A percentile compares a stretch with the other conserved stretches of the same genome.
Evolutionary conservation across 805 yeast species (phyloP).

Genomic region (Torulaspora quercuum): DNA sequence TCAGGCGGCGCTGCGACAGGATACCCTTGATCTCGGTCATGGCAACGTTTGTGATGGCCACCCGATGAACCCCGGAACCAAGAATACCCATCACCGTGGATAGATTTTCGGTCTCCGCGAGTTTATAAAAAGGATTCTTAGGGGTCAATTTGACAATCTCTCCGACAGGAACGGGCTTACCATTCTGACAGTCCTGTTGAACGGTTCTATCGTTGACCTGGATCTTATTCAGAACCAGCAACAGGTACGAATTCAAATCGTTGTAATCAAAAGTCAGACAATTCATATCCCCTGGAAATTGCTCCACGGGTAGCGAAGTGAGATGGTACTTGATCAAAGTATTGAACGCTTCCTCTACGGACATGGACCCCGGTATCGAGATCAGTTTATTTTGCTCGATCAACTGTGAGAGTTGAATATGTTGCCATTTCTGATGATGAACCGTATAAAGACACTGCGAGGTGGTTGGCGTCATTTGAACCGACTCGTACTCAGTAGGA

Average conservation of each 20-base stretch:
- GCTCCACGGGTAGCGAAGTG: conserved; percentile 81
- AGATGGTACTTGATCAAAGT: conserved; percentile 65
- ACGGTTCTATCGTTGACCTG: conserved; percentile 37
- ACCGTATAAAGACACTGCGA: conserved; percentile 24
- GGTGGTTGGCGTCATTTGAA: conserved; percentile 19
- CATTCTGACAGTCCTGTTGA: conserved; percentile 64
- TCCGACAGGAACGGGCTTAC: conserved; percentile 87
- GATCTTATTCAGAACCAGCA: conserved; percentile 76
- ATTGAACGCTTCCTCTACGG: conserved; percentile 88
- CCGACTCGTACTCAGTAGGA: conserved; percentile 7
- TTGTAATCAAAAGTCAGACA: conserved; percentile 89
- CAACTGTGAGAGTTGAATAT: conserved; percentile 64
- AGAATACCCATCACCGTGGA: conserved; percentile 76
- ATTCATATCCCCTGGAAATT: conserved; percentile 52
- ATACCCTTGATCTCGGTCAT: conserved; percentile 69
- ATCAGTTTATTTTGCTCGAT: conserved; percentile 77
- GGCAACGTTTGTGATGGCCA: conserved; percentile 66
- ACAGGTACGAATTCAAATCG: conserved; percentile 80
- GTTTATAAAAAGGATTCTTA: conserved; percentile 81
- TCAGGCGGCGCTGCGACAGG: conserved; percentile 83
- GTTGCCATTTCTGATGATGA: conserved; percentile 57
- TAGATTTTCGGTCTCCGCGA: conserved; percentile 65
- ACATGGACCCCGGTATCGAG: conserved; percentile 57
- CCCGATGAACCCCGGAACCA: conserved; percentile 94
- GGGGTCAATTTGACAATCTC: conserved; percentile 82